Conservation (phyloP, 106 monocot species). For the Acorus gramineus region DNA sequence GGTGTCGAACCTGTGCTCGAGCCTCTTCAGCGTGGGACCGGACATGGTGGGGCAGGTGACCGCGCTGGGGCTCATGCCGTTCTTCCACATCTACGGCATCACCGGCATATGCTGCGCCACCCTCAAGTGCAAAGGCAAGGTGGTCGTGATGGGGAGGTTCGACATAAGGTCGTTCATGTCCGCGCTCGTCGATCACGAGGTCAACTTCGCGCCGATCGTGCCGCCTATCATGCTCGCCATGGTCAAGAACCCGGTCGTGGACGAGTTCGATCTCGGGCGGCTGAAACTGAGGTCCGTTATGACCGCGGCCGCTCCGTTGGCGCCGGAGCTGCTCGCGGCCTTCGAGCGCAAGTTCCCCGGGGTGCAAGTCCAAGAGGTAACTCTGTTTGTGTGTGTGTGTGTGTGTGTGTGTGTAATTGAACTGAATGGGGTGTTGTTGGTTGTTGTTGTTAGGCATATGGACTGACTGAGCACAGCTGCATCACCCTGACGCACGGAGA, state of each 20-base stretch:
- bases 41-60: slow-evolving; percentile 61
- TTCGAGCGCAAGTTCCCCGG: slow-evolving; percentile 70
- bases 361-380: slow-evolving; percentile 68
- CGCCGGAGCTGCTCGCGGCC: slow-evolving; percentile 61
- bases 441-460: slow-evolving; percentile 47
- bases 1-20: slow-evolving; percentile 69
- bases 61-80: slow-evolving; percentile 74
- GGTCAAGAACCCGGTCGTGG: slow-evolving; percentile 62
- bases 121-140: slow-evolving; percentile 72
- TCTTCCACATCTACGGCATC: slow-evolving; percentile 96
- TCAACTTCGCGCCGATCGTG: slow-evolving; percentile 80
- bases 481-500: slow-evolving; percentile 78
- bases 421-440: not conserved
- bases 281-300: slow-evolving; percentile 68
- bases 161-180: slow-evolving; percentile 51
- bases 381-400: not conserved
- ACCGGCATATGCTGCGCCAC: slow-evolving; percentile 86
- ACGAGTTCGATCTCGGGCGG: slow-evolving; percentile 44
- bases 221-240: slow-evolving; percentile 93
- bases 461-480: slow-evolving; percentile 97
- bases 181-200: slow-evolving; percentile 52
- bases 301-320: slow-evolving; percentile 87
- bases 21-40: slow-evolving; percentile 32
- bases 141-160: slow-evolving; percentile 75
- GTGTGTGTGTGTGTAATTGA: no score